Evolutionary conservation across 2,329 filamentous ascomycete genomes (phyloP), one percentile per base, ranked within the genome.

Genomic region (Beauveria scarabaeidicola): DNA sequence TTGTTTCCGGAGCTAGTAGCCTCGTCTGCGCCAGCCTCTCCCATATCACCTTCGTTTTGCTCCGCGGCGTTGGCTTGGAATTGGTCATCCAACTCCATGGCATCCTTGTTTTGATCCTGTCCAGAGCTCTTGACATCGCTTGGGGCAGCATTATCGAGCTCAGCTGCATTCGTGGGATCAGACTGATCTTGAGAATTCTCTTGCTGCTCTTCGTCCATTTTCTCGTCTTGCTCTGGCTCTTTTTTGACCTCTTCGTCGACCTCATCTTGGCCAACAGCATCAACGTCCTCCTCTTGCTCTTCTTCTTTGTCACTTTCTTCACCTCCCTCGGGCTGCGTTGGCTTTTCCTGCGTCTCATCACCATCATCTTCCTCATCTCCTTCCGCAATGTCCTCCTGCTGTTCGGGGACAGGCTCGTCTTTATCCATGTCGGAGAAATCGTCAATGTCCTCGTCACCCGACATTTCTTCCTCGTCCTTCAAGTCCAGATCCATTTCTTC

Each of bases 401-500:
- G 71, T 27, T 70, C 68, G 43, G 74, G 70, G 32, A 73, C 70
- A 11, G 65, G 62, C 50, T 74, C 69, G 46, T 72, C 68, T 58
- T 67, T 68, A 62, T 79, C 72, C 19, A 75, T 72, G 52, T 83
- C 80, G 0, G 78, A 80, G 57, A 89, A 72, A 58, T 84, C 77
- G 60, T 85, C 82, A 52, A 88, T 69, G 19, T 81, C 78, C 63
- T 86, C 82, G 41, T 79, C 79, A 15, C 79, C 81, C 13, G 77
- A 78, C 5, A 82, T 81, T 19, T 81, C 78, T 29, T 82, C 77
- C 36, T 83, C 81, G 29, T 89, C 87, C 64, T 93, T 88, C 59
- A 94, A 81, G 64, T 92, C 85, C 70, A 97, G 81, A 60, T 95
- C 86, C 79, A 97, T 88, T 64, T 96, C 90, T 46, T 96, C 91